Evolutionary conservation across 768 basidiomycete species (phyloP), one percentile per base, ranked within the genome.

Genomic region (Termitomyces titanicus): DNA sequence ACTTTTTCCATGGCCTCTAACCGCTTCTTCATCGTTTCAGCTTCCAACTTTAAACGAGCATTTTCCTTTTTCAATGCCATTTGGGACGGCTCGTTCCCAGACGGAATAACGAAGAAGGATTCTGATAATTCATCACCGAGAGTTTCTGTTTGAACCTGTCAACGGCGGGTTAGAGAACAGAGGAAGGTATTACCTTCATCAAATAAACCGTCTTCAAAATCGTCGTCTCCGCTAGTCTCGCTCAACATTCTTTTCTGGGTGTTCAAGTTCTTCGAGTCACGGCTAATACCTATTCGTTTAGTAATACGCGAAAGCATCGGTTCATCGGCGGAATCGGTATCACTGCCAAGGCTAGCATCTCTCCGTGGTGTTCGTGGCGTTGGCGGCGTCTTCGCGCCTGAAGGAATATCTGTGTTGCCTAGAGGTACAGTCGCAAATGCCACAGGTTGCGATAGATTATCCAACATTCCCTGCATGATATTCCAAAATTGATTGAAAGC

Each of bases 401-500:
- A 51, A 44, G 66, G 63, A 47, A 18, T 15, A 11, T 77, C 77
- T 9, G 72, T 68, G 43, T 74, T 71, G 40, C 80, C 81, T 20
- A 93, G 77, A 15, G 92, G 90, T 13, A 86, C 85, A 7, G 88
- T 91, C 5, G 91, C 83, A 64, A 94, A 94, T 15, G 92, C 92
- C 9, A 89, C 84, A 4, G 88, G 87, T 62, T 91, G 89, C 4
- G 89, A 87, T n/a, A 94, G 77, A 62, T 91, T 88, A 62, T 93
- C 89, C 44, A 93, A 69, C 83, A 92, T 86, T 38, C 85, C 89
- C 69, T 93, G 89, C 76, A 92, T 87, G 47, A 89, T 88, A 61
- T 81, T 84, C 92, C 92, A 94, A 64, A 93, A 94, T 62, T 90
- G 82, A 64, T 92, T 91, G 74, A 94, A 94, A 5, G 89, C 85